A percentile compares a stretch with the other conserved stretches of the same genome.
Evolutionary conservation across 305 asterid genomes (phyloP).

Genomic region (Solanum hybrid): DNA sequence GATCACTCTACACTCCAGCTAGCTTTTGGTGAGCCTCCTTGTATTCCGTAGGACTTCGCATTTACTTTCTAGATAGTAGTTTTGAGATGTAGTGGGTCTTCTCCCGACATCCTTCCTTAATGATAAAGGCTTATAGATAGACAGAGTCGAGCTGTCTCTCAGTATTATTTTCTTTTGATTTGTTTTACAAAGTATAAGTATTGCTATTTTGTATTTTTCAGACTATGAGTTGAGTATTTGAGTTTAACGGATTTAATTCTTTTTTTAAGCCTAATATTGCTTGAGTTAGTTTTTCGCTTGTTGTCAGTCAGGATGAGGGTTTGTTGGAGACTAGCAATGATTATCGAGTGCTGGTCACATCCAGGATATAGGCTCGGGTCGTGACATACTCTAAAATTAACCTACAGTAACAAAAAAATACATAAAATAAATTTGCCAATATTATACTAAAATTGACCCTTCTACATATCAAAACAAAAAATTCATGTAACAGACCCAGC

Average conservation of each 20-base stretch:
- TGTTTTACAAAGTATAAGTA: neutral
- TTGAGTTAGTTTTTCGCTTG: neutral
- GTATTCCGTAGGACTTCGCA: neutral
- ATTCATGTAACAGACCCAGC: too few species aligned
- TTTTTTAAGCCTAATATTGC: neutral
- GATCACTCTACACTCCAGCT: neutral
- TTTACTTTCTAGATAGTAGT: neutral
- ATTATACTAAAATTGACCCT: too few species aligned
- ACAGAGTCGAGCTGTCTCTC: neutral
- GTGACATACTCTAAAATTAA: neutral
- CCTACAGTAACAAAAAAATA: too few species aligned
- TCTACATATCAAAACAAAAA: too few species aligned
- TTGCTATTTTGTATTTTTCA: neutral
- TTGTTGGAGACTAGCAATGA: neutral
- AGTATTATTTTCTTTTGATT: neutral
- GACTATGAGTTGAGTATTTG: neutral
- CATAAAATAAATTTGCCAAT: too few species aligned
- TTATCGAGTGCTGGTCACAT: neutral
- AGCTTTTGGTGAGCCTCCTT: neutral
- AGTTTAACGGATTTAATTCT: neutral
- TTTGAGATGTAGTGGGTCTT: neutral
- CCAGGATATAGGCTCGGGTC: neutral
- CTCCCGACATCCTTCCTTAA: neutral
- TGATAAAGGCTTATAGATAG: neutral
- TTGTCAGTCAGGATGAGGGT: neutral